Percentiles rank a stretch among this genome's conserved stretches.
phyloP scores from a whole-genome alignment of 495 filamentous ascomycete species.

The Aspergillus steynii region DNA sequence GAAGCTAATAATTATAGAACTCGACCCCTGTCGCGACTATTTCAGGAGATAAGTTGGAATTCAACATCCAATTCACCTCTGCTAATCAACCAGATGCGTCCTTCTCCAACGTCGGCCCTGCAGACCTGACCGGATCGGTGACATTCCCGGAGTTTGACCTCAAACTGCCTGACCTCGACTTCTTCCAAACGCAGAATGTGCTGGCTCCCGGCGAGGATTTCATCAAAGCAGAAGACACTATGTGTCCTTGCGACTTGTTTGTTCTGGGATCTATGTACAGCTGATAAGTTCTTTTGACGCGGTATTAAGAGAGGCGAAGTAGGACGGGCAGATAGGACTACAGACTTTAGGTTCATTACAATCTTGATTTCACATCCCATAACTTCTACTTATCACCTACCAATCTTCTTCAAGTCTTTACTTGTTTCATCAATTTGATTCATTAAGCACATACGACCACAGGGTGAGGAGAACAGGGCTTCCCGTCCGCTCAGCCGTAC shows the following conservation, averaged over 20 bases:
- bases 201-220: background rate
- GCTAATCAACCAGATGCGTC: background rate
- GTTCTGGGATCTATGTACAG: background rate
- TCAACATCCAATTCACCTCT: background rate
- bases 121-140: background rate
- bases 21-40: background rate
- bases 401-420: no score
- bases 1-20: background rate
- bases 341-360: no score
- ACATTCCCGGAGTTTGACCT: background rate
- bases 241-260: background rate
- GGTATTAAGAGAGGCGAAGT: no score
- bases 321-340: no score
- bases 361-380: no score
- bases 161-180: background rate
- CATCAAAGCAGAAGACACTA: background rate
- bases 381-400: no score
- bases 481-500: no score
- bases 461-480: no score
- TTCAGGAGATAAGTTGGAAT: background rate
- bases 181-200: background rate
- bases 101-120: background rate
- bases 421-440: no score
- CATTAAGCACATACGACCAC: no score
- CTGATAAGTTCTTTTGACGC: no score